Evolutionary conservation across 208 protist species (phyloP), one percentile per base, ranked within the genome.

Genomic region (Trypanosoma theileri): DNA sequence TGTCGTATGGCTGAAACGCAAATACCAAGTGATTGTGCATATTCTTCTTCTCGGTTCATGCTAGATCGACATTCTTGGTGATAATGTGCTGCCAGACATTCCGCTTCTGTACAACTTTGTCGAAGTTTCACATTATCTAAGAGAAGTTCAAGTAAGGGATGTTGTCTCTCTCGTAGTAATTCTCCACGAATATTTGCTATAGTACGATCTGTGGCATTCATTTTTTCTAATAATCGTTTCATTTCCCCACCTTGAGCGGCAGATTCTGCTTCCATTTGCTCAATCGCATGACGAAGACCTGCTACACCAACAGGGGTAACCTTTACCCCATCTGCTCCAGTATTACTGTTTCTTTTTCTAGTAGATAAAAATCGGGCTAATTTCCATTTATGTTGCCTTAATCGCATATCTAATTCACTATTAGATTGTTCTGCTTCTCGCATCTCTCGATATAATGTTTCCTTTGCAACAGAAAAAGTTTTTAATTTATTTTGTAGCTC

Each of bases 61-160:
- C 80, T 63, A 19, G 58, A 69, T 48, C 82, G 83, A 51, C 78
- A 87, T 59, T 92, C 69, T 45, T 94, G 89, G 59, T 92, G 84
- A 70, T 92, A 94, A 57, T 91, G 79, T 21, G 89, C 85, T 48
- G 89, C 89, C 17, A 94, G 77, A 31, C 81, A 84, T 75, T 94
- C 89, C 19, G 89, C 89, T 70, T 94, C 89, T 22, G 84, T 91
- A 75, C 82, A 90, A 48, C 82, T 84, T 61, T 91, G 79, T 6
- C 81, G 78, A 42, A 94, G 65, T 8, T 81, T 76, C 4, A 83
- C 76, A 64, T 91, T 91, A 68, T 94, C 85, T 11, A 94, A 71
- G 21, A 91, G 73, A 45, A 94, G 69, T 67, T 94, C 88, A 21
- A 94, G 75, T 10, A 80, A 35, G 6, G 79, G 69, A 50, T 81